A percentile compares a stretch with the other conserved stretches of the same genome.
phyloP scores from a whole-genome alignment of 108 stramenopile genomes.

The Discostella pseudostelligera region DNA sequence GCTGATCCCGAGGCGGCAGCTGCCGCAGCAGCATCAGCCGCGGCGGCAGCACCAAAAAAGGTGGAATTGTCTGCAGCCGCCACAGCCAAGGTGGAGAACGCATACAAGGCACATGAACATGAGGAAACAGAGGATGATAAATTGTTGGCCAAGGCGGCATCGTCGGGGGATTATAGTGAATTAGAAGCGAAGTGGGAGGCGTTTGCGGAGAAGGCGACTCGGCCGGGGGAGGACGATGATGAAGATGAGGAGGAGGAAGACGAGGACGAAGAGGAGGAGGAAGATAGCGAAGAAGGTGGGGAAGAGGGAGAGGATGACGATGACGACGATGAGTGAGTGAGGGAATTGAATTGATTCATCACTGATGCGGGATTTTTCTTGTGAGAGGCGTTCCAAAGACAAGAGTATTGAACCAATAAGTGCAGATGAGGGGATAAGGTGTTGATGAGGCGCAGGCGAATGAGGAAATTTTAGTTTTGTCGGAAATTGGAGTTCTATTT shows the following conservation, averaged over 20 bases:
- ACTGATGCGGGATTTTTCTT: too few species aligned
- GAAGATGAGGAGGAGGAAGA: slow-evolving; percentile 21
- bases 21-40: slow-evolving; percentile 9
- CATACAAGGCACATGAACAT: slow-evolving; percentile 26
- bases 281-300: too few species aligned
- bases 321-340: slow-evolving; percentile 21
- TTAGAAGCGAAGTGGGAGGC: slow-evolving; percentile 51
- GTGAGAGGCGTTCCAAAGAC: too few species aligned
- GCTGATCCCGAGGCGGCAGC: slow-evolving; percentile 42
- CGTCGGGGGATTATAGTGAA: slow-evolving; percentile 38
- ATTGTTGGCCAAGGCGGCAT: slow-evolving; percentile 33
- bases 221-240: slow-evolving; percentile 37
- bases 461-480: too few species aligned
- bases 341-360: too few species aligned
- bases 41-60: background rate
- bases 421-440: too few species aligned
- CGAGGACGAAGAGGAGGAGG: slow-evolving; percentile 6
- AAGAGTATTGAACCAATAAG: too few species aligned
- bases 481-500: too few species aligned
- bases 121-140: slow-evolving; percentile 42
- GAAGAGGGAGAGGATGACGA: background rate
- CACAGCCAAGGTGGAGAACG: slow-evolving; percentile 21
- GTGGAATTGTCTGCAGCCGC: slow-evolving; percentile 16
- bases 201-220: slow-evolving; percentile 33
- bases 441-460: too few species aligned